Evolutionary conservation across 2,329 filamentous ascomycete species (phyloP).

Genomic region (Alternaria infectoria): DNA sequence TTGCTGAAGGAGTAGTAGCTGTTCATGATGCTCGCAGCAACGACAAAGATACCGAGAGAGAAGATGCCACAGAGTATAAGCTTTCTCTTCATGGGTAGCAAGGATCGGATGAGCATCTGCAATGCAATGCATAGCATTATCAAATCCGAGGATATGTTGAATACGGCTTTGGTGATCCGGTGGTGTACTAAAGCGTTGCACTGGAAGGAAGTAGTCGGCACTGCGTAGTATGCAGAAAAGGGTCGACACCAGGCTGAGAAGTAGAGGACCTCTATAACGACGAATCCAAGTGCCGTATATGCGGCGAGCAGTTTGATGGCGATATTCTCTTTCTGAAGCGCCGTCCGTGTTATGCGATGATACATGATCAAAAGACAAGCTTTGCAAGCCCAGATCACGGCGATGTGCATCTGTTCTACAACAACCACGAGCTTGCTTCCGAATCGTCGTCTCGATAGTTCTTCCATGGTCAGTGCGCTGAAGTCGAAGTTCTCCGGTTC

Average conservation of each 20-base stretch:
- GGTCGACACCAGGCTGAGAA: slow-evolving; percentile 63
- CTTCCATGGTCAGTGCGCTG: slow-evolving; percentile 44
- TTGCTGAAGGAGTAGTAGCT: slow-evolving; percentile 51
- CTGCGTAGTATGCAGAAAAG: slow-evolving; percentile 59
- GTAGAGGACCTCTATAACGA: slow-evolving; percentile 57
- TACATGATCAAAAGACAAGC: slow-evolving; percentile 62
- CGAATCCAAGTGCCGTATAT: slow-evolving; percentile 57
- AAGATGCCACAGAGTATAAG: slow-evolving; percentile 63
- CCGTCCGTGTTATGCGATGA: slow-evolving; percentile 54
- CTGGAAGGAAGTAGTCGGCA: slow-evolving; percentile 51
- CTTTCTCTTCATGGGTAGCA: slow-evolving; percentile 57
- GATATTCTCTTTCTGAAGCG: slow-evolving; percentile 33
- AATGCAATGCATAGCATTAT: slow-evolving; percentile 54
- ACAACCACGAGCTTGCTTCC: slow-evolving; percentile 59
- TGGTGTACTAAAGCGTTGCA: slow-evolving; percentile 44
- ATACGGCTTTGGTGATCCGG: slow-evolving; percentile 48
- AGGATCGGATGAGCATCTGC: slow-evolving; percentile 53
- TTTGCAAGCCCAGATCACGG: slow-evolving; percentile 61
- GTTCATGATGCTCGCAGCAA: slow-evolving; percentile 57
- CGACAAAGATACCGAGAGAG: slow-evolving; percentile 59
- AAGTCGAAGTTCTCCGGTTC: slow-evolving; percentile 56
- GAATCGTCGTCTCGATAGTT: slow-evolving; percentile 40
- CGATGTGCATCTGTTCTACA: slow-evolving; percentile 60
- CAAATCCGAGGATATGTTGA: slow-evolving; percentile 56
- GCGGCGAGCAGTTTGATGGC: slow-evolving; percentile 53